Base-by-base conservation (phyloP, 2,329 filamentous ascomycete genomes). In the Epichloe typhina region DNA sequence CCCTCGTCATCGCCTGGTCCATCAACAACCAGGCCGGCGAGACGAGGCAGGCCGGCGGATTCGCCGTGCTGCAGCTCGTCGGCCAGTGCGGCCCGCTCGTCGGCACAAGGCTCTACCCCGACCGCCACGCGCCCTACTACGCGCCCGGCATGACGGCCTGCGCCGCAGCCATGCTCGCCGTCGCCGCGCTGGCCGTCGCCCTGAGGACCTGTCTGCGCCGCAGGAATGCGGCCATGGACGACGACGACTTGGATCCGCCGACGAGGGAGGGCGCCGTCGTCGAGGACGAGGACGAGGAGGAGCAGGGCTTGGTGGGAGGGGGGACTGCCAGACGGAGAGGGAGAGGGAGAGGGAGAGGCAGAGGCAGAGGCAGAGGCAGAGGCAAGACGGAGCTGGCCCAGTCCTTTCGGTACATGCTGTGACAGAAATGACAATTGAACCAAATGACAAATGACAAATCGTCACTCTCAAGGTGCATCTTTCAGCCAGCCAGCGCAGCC, bases 1-100 rank as follows among this genome's bases (percentile, higher is more conserved):
- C 88, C 0, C 75, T 95, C 35, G 84, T 90, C 57, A 86, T 95
- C 51, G 84, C 87, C 2, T 95, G 89, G 89, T 87, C 79, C 37
- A 79, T 95, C 61, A 94, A 95, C 62, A 95, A 95, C 65, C 86
- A 93, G 62, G 69, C 76, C 49, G 80, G 79, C 77, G 48, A 78
- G 80, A 6, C 84, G 86, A 57, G 87, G 87, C 0, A n/a, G n/a
- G 80, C 80, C 1, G 87, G 84, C 1, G n/a, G n/a, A n/a, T 86
- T 95, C 60, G 87, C 85, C 1, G 73, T 95, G 35, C 66, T 96
- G 61, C 90, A 95, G 65, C 61, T 88, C 37, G 75, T 95, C 13
- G 90, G 88, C 1, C 88, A 94, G 67, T 83, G 82, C 55, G 88
- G 88, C 0, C 87, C 88, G 2, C 66, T 86, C 3, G 68, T 86